phyloP scores from a whole-genome alignment of 2,329 filamentous ascomycete genomes.

The Clarireedia homoeocarpa region DNA sequence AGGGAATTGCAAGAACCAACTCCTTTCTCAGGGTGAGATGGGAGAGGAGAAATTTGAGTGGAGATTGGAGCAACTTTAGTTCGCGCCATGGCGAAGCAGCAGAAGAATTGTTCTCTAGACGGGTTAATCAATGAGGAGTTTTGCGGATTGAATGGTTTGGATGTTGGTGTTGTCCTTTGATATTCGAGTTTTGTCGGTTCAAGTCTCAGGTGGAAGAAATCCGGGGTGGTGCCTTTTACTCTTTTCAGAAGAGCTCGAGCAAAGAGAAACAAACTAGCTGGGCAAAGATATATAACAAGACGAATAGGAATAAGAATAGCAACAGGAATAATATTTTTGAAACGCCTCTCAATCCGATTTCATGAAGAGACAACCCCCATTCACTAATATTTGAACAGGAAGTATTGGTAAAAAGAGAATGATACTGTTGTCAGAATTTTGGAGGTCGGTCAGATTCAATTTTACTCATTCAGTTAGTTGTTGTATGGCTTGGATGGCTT shows the following conservation, averaged over 20 bases:
- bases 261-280: not conserved
- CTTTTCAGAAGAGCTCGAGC: not conserved
- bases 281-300: not conserved
- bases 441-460: slow-evolving; percentile 8
- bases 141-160: not conserved
- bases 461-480: slow-evolving; percentile 4
- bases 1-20: slow-evolving; percentile 6
- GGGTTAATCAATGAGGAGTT: not conserved
- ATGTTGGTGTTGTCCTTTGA: too few relatives aligned
- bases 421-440: slow-evolving; percentile 2
- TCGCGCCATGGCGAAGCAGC: slow-evolving; percentile 9
- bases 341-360: too few relatives aligned
- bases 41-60: slow-evolving; percentile 1
- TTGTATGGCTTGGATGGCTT: not conserved
- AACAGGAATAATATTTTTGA: too few relatives aligned
- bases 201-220: slow-evolving; percentile 7
- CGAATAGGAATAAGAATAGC: not conserved
- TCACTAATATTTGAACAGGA: too few relatives aligned
- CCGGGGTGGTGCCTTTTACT: not conserved
- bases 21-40: slow-evolving; percentile 1
- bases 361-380: too few relatives aligned
- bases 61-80: slow-evolving; percentile 11
- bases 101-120: not conserved
- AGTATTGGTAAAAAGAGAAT: not conserved
- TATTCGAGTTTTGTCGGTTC: not conserved